Conservation (phyloP, 1,284 basidiomycete species). For the Fomitopsis palustris region DNA sequence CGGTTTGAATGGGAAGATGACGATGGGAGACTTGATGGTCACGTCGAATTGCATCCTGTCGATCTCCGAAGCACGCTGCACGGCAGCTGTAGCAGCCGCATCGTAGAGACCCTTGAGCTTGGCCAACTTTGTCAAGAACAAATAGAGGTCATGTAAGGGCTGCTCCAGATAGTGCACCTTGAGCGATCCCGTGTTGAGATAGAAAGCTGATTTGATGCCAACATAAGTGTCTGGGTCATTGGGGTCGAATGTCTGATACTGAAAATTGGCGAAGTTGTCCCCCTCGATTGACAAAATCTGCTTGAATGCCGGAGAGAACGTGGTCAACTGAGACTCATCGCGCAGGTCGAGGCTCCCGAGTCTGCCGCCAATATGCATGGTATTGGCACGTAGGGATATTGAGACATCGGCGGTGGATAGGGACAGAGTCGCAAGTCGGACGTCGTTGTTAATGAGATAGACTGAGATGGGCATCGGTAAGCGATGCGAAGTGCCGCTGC, state of each 20-base stretch:
- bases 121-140: conserved; percentile 86
- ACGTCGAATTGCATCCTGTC: conserved; percentile 92
- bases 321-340: conserved; percentile 67
- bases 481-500: conserved; percentile 1
- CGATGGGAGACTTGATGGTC: conserved; percentile 89
- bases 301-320: conserved; percentile 71
- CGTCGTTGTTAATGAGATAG: conserved; percentile 76
- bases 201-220: conserved; percentile 86
- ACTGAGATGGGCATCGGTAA: conserved; percentile 43
- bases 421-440: conserved; percentile 81
- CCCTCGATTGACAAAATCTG: conserved; percentile 94
- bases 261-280: conserved; percentile 92
- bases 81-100: conserved; percentile 90
- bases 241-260: conserved; percentile 91
- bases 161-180: conserved; percentile 88
- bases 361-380: conserved; percentile 79
- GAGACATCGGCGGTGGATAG: conserved; percentile 91
- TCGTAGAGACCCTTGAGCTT: conserved; percentile 94
- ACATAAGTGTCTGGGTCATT: conserved; percentile 57
- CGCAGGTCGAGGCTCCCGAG: conserved; percentile 84
- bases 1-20: conserved; percentile 83
- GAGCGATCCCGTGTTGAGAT: conserved; percentile 87
- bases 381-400: conserved; percentile 72
- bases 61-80: conserved; percentile 87
- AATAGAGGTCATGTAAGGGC: conserved; percentile 82